Evolutionary conservation across 2,329 filamentous ascomycete genomes (phyloP).

Genomic region (Microascus cirrosus): DNA sequence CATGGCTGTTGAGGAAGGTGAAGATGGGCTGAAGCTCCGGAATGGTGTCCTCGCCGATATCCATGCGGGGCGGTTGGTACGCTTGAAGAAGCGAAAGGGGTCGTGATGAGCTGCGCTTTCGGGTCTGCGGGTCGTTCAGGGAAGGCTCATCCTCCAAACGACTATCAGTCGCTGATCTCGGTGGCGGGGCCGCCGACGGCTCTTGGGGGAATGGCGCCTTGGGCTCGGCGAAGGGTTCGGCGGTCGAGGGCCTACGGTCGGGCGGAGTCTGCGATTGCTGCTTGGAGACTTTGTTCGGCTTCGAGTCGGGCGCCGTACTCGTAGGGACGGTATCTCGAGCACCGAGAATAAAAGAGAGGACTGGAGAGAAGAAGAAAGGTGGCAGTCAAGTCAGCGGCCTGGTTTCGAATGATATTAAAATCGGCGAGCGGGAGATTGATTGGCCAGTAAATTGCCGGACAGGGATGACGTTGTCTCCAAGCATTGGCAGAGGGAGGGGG

Average conservation of each 20-base stretch:
- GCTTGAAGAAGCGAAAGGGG: slow-evolving; percentile 80
- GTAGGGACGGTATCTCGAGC: slow-evolving; percentile 11
- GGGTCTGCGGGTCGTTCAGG: slow-evolving; percentile 23
- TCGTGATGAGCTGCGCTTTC: slow-evolving; percentile 45
- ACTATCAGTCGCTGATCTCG: background rate
- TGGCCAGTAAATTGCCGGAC: background rate
- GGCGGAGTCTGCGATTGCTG: background rate
- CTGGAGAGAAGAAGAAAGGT: background rate
- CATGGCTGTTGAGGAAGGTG: slow-evolving; percentile 85
- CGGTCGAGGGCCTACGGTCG: background rate
- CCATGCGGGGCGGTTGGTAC: slow-evolving; percentile 78
- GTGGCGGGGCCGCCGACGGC: background rate
- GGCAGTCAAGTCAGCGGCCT: background rate
- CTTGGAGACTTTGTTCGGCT: background rate
- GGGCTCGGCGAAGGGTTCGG: background rate
- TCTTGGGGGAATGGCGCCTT: background rate
- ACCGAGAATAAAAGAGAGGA: background rate
- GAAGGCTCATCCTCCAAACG: background rate
- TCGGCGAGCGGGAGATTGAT: background rate
- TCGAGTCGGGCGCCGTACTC: background rate
- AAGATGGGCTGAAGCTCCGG: slow-evolving; percentile 94
- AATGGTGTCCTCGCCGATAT: slow-evolving; percentile 72
- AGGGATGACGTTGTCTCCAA: background rate
- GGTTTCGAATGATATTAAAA: background rate
- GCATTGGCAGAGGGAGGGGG: background rate